phyloP scores from a whole-genome alignment of 192 early-diverging fungal species.

The Allomyces javanicus region DNA sequence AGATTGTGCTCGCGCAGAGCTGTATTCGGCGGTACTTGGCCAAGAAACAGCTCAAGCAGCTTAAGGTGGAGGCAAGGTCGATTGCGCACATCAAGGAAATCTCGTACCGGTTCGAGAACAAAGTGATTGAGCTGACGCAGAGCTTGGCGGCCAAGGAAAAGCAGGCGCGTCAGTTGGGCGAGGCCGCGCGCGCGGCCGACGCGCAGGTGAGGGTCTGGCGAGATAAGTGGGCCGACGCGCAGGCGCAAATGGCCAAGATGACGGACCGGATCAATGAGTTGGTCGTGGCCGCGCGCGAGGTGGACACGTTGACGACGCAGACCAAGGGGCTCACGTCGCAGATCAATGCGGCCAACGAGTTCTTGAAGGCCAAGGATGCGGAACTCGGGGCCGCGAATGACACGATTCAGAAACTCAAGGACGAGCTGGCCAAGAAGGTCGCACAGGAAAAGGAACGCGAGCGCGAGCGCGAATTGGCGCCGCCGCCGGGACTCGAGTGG shows the following conservation, averaged over 20 bases:
- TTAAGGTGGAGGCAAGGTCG: constrained; percentile 70
- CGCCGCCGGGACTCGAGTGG: no score
- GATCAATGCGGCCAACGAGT: background rate
- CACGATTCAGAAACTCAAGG: background rate
- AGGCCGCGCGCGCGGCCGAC: constrained; percentile 6
- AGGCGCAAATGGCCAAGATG: background rate
- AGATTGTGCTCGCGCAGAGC: constrained; percentile 62
- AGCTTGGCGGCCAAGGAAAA: constrained; percentile 35
- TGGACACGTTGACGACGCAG: background rate
- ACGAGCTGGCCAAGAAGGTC: background rate
- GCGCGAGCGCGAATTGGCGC: no score
- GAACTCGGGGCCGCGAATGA: background rate
- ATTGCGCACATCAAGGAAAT: constrained; percentile 84
- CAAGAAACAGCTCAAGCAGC: constrained; percentile 36
- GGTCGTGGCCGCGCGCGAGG: background rate
- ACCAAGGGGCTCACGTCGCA: background rate
- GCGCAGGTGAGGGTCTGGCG: constrained; percentile 3
- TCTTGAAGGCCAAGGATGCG: background rate
- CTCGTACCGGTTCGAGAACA: constrained; percentile 84
- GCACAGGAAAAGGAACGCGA: no score
- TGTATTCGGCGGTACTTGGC: constrained; percentile 56
- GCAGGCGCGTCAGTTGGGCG: constrained; percentile 12
- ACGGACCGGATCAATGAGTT: background rate
- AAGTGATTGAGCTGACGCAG: constrained; percentile 87
- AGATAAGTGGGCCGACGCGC: background rate